phyloP scores from a whole-genome alignment of 2,329 filamentous ascomycete genomes.

The Leptographium wingfieldii region DNA sequence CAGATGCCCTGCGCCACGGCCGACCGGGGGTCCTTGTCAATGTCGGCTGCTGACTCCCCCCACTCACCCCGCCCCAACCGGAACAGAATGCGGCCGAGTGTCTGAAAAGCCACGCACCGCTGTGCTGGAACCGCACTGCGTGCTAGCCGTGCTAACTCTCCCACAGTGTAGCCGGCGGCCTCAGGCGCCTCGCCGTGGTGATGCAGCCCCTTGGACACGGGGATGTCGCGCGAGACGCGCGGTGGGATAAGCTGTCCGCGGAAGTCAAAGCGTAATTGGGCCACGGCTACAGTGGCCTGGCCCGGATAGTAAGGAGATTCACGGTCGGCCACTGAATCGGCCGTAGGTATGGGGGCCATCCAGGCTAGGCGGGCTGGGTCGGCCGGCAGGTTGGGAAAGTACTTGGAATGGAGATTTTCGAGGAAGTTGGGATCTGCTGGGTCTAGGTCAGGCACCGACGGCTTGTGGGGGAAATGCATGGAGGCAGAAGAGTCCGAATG shows the following conservation, averaged over 20 bases:
- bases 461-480: constrained; percentile 49
- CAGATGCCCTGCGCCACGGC: constrained; percentile 69
- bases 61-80: constrained; percentile 62
- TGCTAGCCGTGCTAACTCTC: constrained; percentile 69
- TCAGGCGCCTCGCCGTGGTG: constrained; percentile 89
- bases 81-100: constrained; percentile 73
- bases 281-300: constrained; percentile 56
- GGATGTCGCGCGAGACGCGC: constrained; percentile 57
- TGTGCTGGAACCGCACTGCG: constrained; percentile 76
- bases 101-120: constrained; percentile 83
- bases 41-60: constrained; percentile 38
- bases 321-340: constrained; percentile 50
- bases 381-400: constrained; percentile 78
- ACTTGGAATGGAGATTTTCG: constrained; percentile 73
- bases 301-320: constrained; percentile 74
- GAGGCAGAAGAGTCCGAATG: constrained; percentile 14
- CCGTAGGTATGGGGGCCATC: constrained; percentile 64
- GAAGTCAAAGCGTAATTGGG: constrained; percentile 81
- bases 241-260: constrained; percentile 70
- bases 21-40: constrained; percentile 6
- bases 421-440: constrained; percentile 76
- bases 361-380: constrained; percentile 80
- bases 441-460: constrained; percentile 58
- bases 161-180: constrained; percentile 86
- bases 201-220: constrained; percentile 70